A percentile compares a stretch with the other conserved stretches of the same genome.
Conservation (phyloP, 768 basidiomycete genomes). For the Termitomyces sp. region DNA sequence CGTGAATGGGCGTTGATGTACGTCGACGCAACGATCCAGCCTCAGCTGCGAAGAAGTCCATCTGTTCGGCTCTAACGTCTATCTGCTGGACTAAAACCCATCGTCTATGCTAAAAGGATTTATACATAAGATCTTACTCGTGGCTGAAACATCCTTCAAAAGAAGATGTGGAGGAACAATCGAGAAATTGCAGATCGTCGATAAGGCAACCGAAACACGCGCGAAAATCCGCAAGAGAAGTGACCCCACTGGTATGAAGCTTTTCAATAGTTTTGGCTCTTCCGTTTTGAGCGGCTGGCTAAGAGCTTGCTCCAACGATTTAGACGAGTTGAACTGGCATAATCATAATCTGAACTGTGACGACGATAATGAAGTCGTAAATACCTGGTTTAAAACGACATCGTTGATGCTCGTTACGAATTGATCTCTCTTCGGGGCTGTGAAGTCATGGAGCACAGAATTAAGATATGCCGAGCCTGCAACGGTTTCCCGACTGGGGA, state of each 20-base stretch:
- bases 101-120: background rate
- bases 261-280: background rate
- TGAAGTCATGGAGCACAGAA: slow-evolving; percentile 38
- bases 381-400: slow-evolving; percentile 40
- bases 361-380: background rate
- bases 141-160: slow-evolving; percentile 43
- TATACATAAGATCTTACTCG: slow-evolving; percentile 24
- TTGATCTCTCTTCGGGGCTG: slow-evolving; percentile 19
- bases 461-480: slow-evolving; percentile 23
- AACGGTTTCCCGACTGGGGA: slow-evolving; percentile 14
- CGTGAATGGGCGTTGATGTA: slow-evolving; percentile 30
- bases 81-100: slow-evolving; percentile 52
- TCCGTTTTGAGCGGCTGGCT: background rate
- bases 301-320: slow-evolving; percentile 14
- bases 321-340: slow-evolving; percentile 45
- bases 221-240: slow-evolving; percentile 2
- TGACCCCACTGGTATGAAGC: background rate
- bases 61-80: slow-evolving; percentile 54
- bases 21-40: slow-evolving; percentile 36
- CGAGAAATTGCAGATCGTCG: slow-evolving; percentile 17
- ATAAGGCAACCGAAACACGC: slow-evolving; percentile 7
- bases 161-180: slow-evolving; percentile 18
- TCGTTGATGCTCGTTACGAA: slow-evolving; percentile 30
- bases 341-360: background rate
- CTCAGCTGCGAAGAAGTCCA: slow-evolving; percentile 39